Percentiles rank a stretch among this genome's conserved stretches.
Conservation (phyloP, 768 basidiomycete genomes). For the Ephemerocybe angulata region DNA sequence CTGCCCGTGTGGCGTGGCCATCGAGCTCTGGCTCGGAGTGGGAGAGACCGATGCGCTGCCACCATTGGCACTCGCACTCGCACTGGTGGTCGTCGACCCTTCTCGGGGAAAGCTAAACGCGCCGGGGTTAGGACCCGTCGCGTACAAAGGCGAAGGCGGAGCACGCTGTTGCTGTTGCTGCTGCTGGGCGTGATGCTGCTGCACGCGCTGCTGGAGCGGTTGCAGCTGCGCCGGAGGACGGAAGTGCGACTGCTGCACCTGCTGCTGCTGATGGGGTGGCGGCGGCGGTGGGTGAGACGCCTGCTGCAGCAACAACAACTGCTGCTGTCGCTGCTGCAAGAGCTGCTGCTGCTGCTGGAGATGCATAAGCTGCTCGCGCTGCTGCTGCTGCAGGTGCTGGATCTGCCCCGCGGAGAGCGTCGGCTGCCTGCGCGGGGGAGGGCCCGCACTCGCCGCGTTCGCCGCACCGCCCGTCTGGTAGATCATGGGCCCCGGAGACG, state of each 20-base stretch:
- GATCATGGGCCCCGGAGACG: not conserved
- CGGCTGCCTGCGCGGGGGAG: not conserved
- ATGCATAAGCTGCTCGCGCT: slow-evolving; percentile 13
- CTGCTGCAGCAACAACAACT: not conserved
- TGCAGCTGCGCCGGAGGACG: no score
- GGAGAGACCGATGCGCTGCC: not conserved
- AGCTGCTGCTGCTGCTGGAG: slow-evolving; percentile 13
- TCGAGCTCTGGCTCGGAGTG: not conserved
- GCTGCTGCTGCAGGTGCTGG: slow-evolving; percentile 8
- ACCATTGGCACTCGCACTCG: not conserved
- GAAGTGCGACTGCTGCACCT: not conserved
- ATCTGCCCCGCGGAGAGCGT: not conserved
- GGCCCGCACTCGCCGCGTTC: slow-evolving; percentile 11
- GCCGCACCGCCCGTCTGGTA: not conserved
- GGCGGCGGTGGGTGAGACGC: not conserved
- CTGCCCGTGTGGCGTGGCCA: not conserved
- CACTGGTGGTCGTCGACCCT: not conserved
- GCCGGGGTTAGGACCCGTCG: not conserved
- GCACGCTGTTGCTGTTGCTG: slow-evolving; percentile 11
- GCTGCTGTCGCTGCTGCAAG: not conserved
- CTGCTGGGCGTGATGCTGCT: slow-evolving; percentile 12
- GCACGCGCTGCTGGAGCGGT: slow-evolving; percentile 12
- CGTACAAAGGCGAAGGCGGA: not conserved
- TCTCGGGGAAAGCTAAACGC: not conserved
- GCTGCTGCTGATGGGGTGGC: not conserved